Evolutionary conservation across 805 yeast genomes (phyloP).

Genomic region (Saccharomycopsis oosterbeekiorum): DNA sequence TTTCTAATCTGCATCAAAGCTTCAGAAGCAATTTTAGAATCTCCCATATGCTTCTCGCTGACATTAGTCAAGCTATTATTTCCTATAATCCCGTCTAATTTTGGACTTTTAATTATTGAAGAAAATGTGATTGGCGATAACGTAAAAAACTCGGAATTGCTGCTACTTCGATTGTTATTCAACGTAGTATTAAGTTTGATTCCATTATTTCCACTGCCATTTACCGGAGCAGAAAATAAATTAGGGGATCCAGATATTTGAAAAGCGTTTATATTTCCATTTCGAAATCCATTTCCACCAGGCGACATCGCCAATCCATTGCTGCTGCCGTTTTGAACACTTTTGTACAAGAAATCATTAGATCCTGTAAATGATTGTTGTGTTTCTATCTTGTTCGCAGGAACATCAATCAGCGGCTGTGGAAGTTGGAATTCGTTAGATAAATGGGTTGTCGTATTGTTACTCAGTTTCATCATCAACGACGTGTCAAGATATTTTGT

Average conservation of each 20-base stretch:
- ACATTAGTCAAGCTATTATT: background rate
- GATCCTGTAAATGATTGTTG: background rate
- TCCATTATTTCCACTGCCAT: background rate
- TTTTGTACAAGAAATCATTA: background rate
- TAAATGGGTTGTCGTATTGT: conserved; percentile 21
- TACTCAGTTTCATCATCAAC: background rate
- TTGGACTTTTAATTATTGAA: conserved; percentile 10
- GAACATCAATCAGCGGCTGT: conserved; percentile 15
- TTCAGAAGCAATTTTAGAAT: conserved; percentile 15
- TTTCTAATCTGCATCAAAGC: conserved; percentile 16
- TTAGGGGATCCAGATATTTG: background rate
- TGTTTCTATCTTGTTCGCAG: background rate
- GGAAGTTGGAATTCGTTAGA: conserved; percentile 13
- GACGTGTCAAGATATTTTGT: conserved; percentile 11
- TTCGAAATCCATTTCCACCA: background rate
- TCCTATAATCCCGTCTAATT: conserved; percentile 3
- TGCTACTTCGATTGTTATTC: conserved; percentile 1
- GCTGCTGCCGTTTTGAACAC: background rate
- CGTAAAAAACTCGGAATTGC: conserved; percentile 8
- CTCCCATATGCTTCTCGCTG: background rate
- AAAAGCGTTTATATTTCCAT: background rate
- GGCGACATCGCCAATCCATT: background rate
- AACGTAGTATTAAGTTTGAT: background rate
- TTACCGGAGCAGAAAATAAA: background rate
- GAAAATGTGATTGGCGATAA: conserved; percentile 14